Evolutionary conservation across 164 flowering plant genomes (phyloP), one percentile per base, ranked within the genome.

Genomic region (Liquidambar formosana): DNA sequence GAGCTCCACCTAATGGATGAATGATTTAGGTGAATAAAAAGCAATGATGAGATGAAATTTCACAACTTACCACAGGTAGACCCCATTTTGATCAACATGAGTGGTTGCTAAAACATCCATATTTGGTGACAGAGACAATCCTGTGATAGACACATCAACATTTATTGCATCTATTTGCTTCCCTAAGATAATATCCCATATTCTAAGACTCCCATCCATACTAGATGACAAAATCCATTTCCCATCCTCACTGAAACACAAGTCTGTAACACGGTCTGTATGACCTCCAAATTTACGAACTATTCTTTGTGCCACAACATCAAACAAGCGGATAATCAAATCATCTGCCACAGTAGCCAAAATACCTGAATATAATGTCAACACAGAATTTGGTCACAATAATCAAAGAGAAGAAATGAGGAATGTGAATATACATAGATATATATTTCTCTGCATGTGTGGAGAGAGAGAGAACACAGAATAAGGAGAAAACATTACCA

Each of bases 221-320:
- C 99, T 90, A 23, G 97, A 86, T 62, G 98, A 89, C 74, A 96
- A 67, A 72, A 96, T 86, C 99, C 98, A 93, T 75, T 93, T 96
- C 12, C 99, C 99, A 82, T 96, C 99, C 78, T 93, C 97, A 73
- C 98, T 93, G 73, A 93, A 96, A 75, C 98, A 93, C 77, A 92
- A 49, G 70, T 96, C 99, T 45, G 99, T 96, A 61, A 96, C 69
- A n/a, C 98, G 91, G 64, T 96, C 99, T 27, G 85, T 75, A 71
- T 93, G 98, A 57, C 99, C 99, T 82, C 88, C 97, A 80, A 96
- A 96, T 71, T 87, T 86, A 57, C 98, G 95, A 66, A 96, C 99
- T 85, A 96, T 73, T 77, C 90, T 81, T 69, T 76, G 65, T 58
- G 98, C 90, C 72, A 86, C 82, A 68, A 88, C 89, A 76, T 96